A percentile compares a stretch with the other conserved stretches of the same genome.
Evolutionary conservation across 2,329 filamentous ascomycete species (phyloP).

Genomic region (Helotiales sp.): DNA sequence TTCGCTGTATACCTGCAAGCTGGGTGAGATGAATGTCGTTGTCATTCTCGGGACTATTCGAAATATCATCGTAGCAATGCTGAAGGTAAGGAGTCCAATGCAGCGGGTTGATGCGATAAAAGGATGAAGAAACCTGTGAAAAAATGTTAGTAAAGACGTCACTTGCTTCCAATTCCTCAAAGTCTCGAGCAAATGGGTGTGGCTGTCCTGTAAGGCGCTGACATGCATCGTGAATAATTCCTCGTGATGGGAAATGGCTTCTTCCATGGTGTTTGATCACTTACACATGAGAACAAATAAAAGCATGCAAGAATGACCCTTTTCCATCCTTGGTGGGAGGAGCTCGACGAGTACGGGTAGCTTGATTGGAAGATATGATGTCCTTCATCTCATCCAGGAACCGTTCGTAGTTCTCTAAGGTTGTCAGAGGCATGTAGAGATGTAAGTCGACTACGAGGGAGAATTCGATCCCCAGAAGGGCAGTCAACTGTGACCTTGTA

Average conservation of each 20-base stretch:
- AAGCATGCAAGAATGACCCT: too few relatives aligned
- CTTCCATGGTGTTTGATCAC: conserved; percentile 5
- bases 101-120: conserved; percentile 16
- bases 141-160: neutral
- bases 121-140: conserved; percentile 11
- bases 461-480: conserved; percentile 37
- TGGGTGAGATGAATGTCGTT: conserved; percentile 19
- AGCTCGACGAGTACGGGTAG: too few relatives aligned
- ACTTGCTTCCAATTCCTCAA: neutral
- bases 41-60: conserved; percentile 9
- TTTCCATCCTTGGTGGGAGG: too few relatives aligned
- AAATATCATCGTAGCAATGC: conserved; percentile 22
- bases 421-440: conserved; percentile 41
- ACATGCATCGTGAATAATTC: neutral
- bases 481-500: neutral
- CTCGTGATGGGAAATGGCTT: neutral
- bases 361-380: too few relatives aligned
- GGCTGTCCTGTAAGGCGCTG: neutral
- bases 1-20: conserved; percentile 15
- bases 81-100: conserved; percentile 19
- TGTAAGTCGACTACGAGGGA: conserved; percentile 47
- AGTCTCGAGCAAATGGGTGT: neutral
- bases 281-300: too few relatives aligned
- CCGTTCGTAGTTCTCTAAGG: conserved; percentile 18
- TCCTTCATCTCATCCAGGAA: conserved; percentile 21